Base-by-base conservation (phyloP, 2,329 filamentous ascomycete species). In the Metarhizium album region DNA sequence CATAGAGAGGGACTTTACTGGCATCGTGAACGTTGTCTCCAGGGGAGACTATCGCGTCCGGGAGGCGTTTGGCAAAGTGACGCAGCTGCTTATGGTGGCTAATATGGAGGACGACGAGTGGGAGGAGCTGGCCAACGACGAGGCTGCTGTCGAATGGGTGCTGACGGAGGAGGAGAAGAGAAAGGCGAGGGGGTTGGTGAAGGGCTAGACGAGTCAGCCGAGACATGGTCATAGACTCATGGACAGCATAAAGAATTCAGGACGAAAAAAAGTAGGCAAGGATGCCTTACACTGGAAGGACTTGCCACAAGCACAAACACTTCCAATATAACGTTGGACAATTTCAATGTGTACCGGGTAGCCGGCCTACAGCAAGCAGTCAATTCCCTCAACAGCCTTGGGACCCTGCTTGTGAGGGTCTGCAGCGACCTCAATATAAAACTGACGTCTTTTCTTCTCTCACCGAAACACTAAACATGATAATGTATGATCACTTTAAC, bases 21-120 rank as follows among this genome's bases (percentile, higher is more conserved):
- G 82, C 2, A 82, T 96, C 45, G 80, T 94, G 4, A 72, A 77
- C 23, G 75, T 78, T 0, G 82, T 88, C 2, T 79, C 81, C 11
- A 76, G 74, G 54, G 87, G 84, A 3, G 82, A 86, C 60, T 96
- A 95, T 63, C 79, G 79, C 2, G 78, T 93, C 35, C 75, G 88
- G 31, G 90, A 95, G 62, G 69, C 79, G 3, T 95, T 96, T 70
- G 75, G 78, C 27, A 80, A 83, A 60, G 87, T 86, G 52, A 76
- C 78, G 53, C 89, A 96, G 74, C 84, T 95, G 59, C 80, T 86
- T 52, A 81, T 94, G 74, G 81, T 95, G 16, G 83, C 91, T 64
- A 91, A 90, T 59, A 94, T 96, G 89, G 90, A 96, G 64, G 87
- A 93, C 33, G 90, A 96, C 52, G 91, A 96, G 68, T 95, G 90